phyloP scores from a whole-genome alignment of 1,139 yeast genomes.

The Zygosaccharomyces pseudobailii region DNA sequence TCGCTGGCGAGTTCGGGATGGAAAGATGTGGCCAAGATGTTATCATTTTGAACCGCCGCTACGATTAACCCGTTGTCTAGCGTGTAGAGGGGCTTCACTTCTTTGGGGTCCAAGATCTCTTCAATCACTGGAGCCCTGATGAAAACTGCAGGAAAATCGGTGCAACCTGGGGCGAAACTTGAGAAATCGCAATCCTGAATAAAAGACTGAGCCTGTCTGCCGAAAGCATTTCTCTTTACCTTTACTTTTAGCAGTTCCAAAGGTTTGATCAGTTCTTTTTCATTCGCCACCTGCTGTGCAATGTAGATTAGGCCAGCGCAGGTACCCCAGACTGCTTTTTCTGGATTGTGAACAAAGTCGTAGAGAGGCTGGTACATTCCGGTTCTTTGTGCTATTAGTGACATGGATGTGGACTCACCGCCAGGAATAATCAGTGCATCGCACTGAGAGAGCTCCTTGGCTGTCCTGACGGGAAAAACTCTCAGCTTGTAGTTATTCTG shows the following conservation, averaged over 20 bases:
- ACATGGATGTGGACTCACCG: slow-evolving; percentile 77
- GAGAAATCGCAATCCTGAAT: slow-evolving; percentile 46
- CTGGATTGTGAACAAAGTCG: slow-evolving; percentile 43
- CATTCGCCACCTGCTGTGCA: slow-evolving; percentile 52
- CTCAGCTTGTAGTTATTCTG: slow-evolving; percentile 21
- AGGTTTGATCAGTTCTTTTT: slow-evolving; percentile 53
- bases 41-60: slow-evolving; percentile 63
- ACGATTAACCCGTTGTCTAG: slow-evolving; percentile 46
- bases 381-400: slow-evolving; percentile 65
- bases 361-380: slow-evolving; percentile 53
- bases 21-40: slow-evolving; percentile 67
- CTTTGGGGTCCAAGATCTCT: slow-evolving; percentile 33
- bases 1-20: slow-evolving; percentile 66
- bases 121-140: slow-evolving; percentile 76
- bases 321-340: slow-evolving; percentile 75
- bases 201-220: slow-evolving; percentile 71
- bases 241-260: slow-evolving; percentile 64
- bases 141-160: slow-evolving; percentile 55
- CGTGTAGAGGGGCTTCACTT: slow-evolving; percentile 43
- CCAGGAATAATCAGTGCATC: slow-evolving; percentile 71
- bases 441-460: slow-evolving; percentile 46
- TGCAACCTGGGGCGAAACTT: slow-evolving; percentile 39
- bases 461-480: slow-evolving; percentile 51
- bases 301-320: slow-evolving; percentile 79
- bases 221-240: slow-evolving; percentile 72